Evolutionary conservation across 495 filamentous ascomycete species (phyloP).

Genomic region (Podospora comata): DNA sequence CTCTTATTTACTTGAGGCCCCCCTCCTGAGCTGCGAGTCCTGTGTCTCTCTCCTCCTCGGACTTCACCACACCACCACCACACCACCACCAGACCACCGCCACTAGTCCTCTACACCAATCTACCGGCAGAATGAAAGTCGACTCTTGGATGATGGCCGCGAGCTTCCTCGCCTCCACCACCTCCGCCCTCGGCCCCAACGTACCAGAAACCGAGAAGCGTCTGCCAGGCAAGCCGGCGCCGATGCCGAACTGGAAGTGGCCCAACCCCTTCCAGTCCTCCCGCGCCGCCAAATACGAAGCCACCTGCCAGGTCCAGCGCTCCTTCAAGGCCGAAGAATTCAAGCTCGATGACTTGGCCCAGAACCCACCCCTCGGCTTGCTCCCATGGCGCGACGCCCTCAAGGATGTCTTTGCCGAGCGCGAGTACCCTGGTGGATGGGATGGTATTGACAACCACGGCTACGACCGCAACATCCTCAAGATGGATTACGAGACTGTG

Average conservation of each 20-base stretch:
- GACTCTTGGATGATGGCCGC: slow-evolving; percentile 19
- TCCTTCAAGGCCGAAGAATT: slow-evolving; percentile 31
- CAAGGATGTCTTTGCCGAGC: slow-evolving; percentile 29
- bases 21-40: not conserved
- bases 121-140: slow-evolving; percentile 25
- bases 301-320: slow-evolving; percentile 24
- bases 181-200: slow-evolving; percentile 27
- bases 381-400: slow-evolving; percentile 31
- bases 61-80: not conserved
- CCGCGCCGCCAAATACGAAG: slow-evolving; percentile 16
- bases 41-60: not conserved
- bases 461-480: slow-evolving; percentile 35
- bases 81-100: not conserved
- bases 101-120: not conserved
- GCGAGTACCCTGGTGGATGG: slow-evolving; percentile 37
- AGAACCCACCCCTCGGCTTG: slow-evolving; percentile 26
- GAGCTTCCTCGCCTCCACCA: slow-evolving; percentile 20
- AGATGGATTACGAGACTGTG: slow-evolving; percentile 34
- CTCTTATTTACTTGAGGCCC: slow-evolving; percentile 5
- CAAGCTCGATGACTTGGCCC: slow-evolving; percentile 36
- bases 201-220: slow-evolving; percentile 20
- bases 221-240: slow-evolving; percentile 24
- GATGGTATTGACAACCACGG: slow-evolving; percentile 39
- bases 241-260: slow-evolving; percentile 32
- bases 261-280: slow-evolving; percentile 29